Evolutionary conservation across 495 filamentous ascomycete species (phyloP), one percentile per base, ranked within the genome.

Genomic region (Penicillium manginii): DNA sequence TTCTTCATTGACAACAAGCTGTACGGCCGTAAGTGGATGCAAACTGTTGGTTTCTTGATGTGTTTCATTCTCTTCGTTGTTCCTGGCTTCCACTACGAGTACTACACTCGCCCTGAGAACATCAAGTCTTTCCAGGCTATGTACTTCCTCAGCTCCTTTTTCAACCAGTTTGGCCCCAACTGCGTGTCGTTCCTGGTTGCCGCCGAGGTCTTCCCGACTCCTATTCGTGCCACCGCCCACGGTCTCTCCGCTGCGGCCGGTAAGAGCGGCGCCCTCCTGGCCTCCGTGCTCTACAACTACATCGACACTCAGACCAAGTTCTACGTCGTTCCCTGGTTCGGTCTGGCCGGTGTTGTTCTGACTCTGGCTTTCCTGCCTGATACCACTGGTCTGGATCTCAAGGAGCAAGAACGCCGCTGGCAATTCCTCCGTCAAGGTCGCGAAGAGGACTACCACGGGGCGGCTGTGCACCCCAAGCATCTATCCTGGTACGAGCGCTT

Each of bases 161-260:
- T 97, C 86, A 96, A 94, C 81, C 92, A 97, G 72, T 96, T 97
- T 66, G 91, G 92, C 8, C 91, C 92, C 73, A 97, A 96, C 81
- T 85, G 84, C 53, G 90, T 96, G 54, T 93, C 91, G 50, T 96
- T 97, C 87, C 80, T 96, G 56, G 90, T 93, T 19, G 92, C 92
- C 26, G 92, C 91, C 26, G 92, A 97, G 70, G 90, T 93, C 11
- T 97, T 86, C 80, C 92, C 92, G 2, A 96, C 92, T 0, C 88
- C 91, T 4, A 87, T 97, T 58, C 90, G 92, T 64, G 92, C 92
- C 51, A 91, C 91, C 35, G 92, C 92, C 46, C 92, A 97, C 79
- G 92, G 92, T 60, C 85, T 97, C 68, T 90, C 89, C 26, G 92
- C 92, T 53, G 91, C 91, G 49, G 78, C 84, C 51, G 92, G 92